Percentiles rank a stretch among this genome's conserved stretches.
Conservation (phyloP, 805 yeast genomes). For the Ogataea ramenticola region DNA sequence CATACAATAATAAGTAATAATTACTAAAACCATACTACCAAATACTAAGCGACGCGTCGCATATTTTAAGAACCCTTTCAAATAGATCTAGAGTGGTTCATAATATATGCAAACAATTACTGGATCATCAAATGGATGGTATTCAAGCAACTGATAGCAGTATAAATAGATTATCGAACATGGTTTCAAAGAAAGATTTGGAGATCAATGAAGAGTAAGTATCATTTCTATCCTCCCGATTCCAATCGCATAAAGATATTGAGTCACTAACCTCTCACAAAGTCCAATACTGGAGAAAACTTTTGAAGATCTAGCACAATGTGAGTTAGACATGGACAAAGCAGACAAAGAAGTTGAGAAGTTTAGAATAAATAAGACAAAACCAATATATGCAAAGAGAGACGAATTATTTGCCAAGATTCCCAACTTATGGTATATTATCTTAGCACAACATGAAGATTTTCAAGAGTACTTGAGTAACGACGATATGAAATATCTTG, state of each 20-base stretch:
- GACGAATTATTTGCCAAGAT: conserved; percentile 43
- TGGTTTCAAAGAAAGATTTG: not conserved
- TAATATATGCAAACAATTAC: no score
- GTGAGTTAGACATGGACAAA: conserved; percentile 50
- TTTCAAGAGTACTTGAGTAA: conserved; percentile 73
- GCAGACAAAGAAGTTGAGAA: conserved; percentile 58
- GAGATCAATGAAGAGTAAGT: conserved; percentile 5
- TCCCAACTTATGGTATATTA: conserved; percentile 84
- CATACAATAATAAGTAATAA: no score
- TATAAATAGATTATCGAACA: no score
- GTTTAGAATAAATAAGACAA: conserved; percentile 43
- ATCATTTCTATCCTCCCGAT: no score
- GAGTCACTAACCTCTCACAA: not conserved
- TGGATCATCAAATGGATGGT: no score
- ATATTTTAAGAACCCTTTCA: no score
- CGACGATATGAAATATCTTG: conserved; percentile 72
- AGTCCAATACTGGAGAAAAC: conserved; percentile 27
- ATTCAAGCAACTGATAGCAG: no score
- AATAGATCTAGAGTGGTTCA: no score
- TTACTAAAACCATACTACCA: no score
- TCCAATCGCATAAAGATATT: no score
- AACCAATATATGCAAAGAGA: conserved; percentile 52
- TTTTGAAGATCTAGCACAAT: conserved; percentile 42
- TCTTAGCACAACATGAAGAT: conserved; percentile 75
- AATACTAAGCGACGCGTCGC: no score